A percentile compares a stretch with the other conserved stretches of the same genome.
phyloP scores from a whole-genome alignment of 805 yeast species.

The Kuraishia capsulata region DNA sequence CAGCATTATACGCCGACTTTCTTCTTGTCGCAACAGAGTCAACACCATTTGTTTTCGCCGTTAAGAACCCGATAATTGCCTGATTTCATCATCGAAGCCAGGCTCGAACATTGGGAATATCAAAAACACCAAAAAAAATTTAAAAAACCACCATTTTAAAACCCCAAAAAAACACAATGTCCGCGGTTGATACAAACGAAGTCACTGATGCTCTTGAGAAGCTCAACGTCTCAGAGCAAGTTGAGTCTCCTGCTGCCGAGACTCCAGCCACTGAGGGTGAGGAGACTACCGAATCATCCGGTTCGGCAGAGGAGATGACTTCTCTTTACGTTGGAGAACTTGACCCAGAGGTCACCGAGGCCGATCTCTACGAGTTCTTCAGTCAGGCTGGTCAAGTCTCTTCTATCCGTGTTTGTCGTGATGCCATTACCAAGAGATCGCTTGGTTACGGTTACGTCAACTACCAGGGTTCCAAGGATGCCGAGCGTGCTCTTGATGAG shows the following conservation, averaged over 20 bases:
- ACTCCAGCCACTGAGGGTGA: conserved; percentile 19
- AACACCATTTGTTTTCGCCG: no score
- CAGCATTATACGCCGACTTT: no score
- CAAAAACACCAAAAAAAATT: conserved; percentile 3
- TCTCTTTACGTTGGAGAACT: conserved; percentile 97
- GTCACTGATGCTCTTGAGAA: conserved; percentile 3
- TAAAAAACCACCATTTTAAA: conserved; percentile 8
- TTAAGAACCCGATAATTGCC: no score
- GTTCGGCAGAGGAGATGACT: conserved; percentile 54
- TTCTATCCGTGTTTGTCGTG: conserved; percentile 97
- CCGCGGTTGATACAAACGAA: conserved; percentile 2
- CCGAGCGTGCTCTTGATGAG: conserved; percentile 89
- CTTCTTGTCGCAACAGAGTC: no score
- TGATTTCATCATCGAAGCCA: no score
- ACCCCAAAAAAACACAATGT: not conserved
- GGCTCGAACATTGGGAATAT: not conserved
- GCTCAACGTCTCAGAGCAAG: conserved; percentile 2
- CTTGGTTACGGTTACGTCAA: conserved; percentile 98
- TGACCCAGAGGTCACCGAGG: conserved; percentile 88
- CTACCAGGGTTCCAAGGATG: conserved; percentile 83
- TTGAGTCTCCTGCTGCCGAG: conserved; percentile 21
- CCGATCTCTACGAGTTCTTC: conserved; percentile 88
- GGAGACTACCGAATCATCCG: conserved; percentile 24
- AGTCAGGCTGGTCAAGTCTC: conserved; percentile 92
- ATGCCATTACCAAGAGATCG: conserved; percentile 92